Base-by-base conservation (phyloP, 2,329 filamentous ascomycete species). In the Apiospora malaysiana region DNA sequence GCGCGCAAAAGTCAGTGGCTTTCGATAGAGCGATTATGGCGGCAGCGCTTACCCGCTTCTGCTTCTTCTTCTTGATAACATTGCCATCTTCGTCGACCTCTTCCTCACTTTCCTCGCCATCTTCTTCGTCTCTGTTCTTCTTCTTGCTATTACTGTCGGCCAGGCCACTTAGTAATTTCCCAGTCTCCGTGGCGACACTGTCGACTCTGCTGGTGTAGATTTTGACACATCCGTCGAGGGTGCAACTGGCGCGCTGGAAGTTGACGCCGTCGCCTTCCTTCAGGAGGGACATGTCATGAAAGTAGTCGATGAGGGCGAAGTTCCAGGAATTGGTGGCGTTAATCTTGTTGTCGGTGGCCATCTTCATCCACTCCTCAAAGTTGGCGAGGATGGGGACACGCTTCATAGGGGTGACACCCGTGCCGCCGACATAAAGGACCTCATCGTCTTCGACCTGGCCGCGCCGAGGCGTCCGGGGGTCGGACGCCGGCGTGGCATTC, bases 301-400 rank as follows among this genome's bases (percentile, higher is more conserved):
- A 99, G 83, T 99, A 99, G 82, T 99, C 96, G 79, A 99, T 99
- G 23, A 99, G 89, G n/a, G 96, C 96, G 83, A 99, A 98, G 82
- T 98, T 98, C 96, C 96, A 99, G 42, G 95, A 98, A 82, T 99
- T 99, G 72, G 92, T 91, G 67, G 96, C 95, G 80, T 98, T 99
- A 86, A 99, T 99, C 83, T 96, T 96, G 84, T 99, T 99, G 85
- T 99, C 96, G 21, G 96, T 98, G 2, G 96, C 96, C 94, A 99
- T 97, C 87, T 98, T 99, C 94, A 99, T 98, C 96, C 95, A 98
- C 81, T 99, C 96, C 81, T 99, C 96, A 77, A 98, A 99, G 83
- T 99, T 99, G 78, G 96, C 96, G 70, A 99, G 86, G 76, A 99
- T 93, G 0, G 96, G 96, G 40, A 97, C 94, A 72, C 95, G 93